Evolutionary conservation across 148 eudicot genomes (phyloP).

Genomic region (Rhododendron ovatum): DNA sequence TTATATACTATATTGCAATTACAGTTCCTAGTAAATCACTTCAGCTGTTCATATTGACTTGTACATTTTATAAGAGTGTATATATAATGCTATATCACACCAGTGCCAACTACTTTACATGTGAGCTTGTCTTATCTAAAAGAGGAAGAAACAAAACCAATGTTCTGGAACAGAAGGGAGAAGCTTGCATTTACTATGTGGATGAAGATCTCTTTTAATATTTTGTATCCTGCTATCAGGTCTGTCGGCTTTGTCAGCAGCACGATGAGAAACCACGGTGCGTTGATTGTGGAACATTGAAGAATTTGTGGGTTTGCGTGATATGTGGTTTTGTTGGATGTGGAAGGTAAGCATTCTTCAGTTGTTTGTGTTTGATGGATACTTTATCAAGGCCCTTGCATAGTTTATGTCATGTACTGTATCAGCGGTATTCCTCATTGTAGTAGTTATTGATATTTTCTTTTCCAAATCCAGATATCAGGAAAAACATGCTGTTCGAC

Average conservation of each 20-base stretch:
- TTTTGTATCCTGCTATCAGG: constrained; percentile 41
- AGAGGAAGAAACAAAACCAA: neutral
- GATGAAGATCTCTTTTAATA: constrained; percentile 1
- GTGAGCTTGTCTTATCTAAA: neutral
- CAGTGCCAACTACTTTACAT: neutral
- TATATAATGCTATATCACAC: neutral
- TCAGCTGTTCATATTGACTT: neutral
- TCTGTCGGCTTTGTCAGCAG: constrained; percentile 90
- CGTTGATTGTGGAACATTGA: constrained; percentile 66
- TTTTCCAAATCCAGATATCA: constrained; percentile 56
- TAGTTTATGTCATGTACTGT: neutral
- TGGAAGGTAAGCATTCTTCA: constrained; percentile 64
- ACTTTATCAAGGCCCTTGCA: neutral
- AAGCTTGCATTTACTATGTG: neutral
- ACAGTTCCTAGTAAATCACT: neutral
- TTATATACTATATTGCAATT: neutral
- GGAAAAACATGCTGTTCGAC: constrained; percentile 72
- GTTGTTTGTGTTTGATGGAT: neutral
- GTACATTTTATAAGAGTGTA: neutral
- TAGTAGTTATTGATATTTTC: neutral
- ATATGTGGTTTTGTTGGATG: constrained; percentile 98
- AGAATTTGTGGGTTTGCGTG: constrained; percentile 85
- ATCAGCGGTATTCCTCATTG: neutral
- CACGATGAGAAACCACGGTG: constrained; percentile 82
- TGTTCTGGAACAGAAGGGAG: neutral